Percentiles rank a stretch among this genome's conserved stretches.
These are phyloP conservation scores for Arachis stenosperma DNA, from an alignment of 306 rosid genomes.

Conservation along the genomic window DNA sequence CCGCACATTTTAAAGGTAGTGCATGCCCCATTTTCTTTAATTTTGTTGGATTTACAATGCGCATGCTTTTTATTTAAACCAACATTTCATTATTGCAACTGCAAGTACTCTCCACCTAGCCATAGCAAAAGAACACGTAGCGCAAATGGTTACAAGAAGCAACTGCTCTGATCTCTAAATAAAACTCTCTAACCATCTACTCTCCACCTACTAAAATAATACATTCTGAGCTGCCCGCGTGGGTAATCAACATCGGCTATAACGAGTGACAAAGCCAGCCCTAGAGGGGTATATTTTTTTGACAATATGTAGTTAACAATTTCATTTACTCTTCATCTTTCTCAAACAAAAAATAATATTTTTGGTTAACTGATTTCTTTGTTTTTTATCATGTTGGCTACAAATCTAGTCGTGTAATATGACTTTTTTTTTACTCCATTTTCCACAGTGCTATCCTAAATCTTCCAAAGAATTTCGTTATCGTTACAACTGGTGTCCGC, in stretches of 20 bases:
- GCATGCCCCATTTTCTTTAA: too few relatives aligned
- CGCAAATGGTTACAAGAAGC: conserved; percentile 29
- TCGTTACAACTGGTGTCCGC: background rate
- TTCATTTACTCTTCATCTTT: too few relatives aligned
- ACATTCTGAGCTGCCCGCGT: conserved; percentile 29
- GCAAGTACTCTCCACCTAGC: background rate
- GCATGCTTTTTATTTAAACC: conserved; percentile 15
- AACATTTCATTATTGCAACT: conserved; percentile 12
- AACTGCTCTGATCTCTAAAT: background rate
- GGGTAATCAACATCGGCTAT: conserved; percentile 31
- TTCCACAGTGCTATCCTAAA: conserved; percentile 23
- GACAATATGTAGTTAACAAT: too few relatives aligned
- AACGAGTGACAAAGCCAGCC: conserved; percentile 29
- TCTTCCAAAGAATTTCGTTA: conserved; percentile 17
- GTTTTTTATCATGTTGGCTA: too few relatives aligned
- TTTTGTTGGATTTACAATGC: background rate
- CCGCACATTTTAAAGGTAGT: conserved; percentile 26
- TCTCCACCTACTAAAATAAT: conserved; percentile 20
- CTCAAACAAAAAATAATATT: too few relatives aligned
- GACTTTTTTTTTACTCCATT: background rate
- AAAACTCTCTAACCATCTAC: conserved; percentile 20
- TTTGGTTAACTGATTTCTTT: too few relatives aligned
- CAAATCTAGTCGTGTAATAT: too few relatives aligned
- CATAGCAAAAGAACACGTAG: conserved; percentile 21
- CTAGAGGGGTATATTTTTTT: background rate